A percentile compares a stretch with the other conserved stretches of the same genome.
phyloP scores from a whole-genome alignment of 176 grass and related monocot species.

The Avena insularis region DNA sequence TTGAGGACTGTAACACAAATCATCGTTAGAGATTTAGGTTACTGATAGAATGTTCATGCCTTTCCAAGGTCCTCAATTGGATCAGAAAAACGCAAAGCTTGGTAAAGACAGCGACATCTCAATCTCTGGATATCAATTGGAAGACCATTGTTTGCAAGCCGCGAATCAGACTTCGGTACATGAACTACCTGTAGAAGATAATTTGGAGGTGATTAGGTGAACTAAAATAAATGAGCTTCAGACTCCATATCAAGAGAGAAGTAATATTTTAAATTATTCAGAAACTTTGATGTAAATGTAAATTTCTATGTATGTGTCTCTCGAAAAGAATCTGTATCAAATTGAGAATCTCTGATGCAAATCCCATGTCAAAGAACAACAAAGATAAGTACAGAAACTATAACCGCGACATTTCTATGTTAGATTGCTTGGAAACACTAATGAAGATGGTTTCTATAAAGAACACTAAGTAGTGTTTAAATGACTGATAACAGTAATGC shows the following conservation, averaged over 20 bases:
- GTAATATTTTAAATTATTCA: neutral
- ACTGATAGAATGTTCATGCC: constrained; percentile 53
- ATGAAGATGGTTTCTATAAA: constrained; percentile 18
- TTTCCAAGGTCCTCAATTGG: constrained; percentile 88
- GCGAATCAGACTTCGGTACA: constrained; percentile 88
- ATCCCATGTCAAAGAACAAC: neutral
- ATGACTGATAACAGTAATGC: neutral
- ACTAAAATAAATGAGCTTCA: constrained; percentile 33
- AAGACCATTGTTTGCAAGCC: constrained; percentile 89
- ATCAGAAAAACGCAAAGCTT: constrained; percentile 76
- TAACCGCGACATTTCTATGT: neutral
- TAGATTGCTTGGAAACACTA: neutral
- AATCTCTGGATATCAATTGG: constrained; percentile 95
- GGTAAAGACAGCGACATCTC: constrained; percentile 87
- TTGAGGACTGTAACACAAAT: constrained; percentile 42
- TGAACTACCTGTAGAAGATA: constrained; percentile 79
- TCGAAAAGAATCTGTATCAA: constrained; percentile 15
- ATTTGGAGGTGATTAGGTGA: constrained; percentile 11
- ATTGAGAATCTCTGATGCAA: neutral
- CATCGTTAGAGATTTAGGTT: constrained; percentile 30
- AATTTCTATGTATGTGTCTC: neutral
- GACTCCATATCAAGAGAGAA: constrained; percentile 5
- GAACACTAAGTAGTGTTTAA: neutral
- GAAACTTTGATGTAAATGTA: neutral
- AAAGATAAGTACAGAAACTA: constrained; percentile 21